Evolutionary conservation across 169 alveolate genomes (phyloP).

Genomic region (Plasmodium cynomolgi): DNA sequence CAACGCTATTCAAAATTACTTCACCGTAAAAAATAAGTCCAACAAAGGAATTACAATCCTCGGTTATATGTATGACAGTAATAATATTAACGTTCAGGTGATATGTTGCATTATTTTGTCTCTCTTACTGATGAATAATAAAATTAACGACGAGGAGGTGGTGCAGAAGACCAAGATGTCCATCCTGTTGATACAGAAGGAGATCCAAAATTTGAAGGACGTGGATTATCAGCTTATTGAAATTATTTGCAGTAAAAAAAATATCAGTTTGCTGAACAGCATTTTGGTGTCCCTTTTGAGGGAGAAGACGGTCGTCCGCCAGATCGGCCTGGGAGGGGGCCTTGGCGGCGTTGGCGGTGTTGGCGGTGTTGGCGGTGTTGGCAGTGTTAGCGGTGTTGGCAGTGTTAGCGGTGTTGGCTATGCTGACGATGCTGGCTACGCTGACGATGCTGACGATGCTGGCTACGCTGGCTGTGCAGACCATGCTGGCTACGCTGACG

Average conservation of each 20-base stretch:
- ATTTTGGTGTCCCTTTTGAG: slow-evolving; percentile 7
- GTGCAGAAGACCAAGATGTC: slow-evolving; percentile 55
- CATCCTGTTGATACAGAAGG: slow-evolving; percentile 44
- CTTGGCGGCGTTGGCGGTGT: neutral
- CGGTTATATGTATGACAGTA: slow-evolving; percentile 58
- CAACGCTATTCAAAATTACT: slow-evolving; percentile 41
- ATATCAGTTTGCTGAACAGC: slow-evolving; percentile 3
- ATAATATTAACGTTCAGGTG: slow-evolving; percentile 58
- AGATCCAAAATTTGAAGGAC: slow-evolving; percentile 28
- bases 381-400: too few relatives aligned
- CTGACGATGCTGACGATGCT: too few relatives aligned
- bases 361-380: too few relatives aligned
- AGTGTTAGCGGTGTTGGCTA: too few relatives aligned
- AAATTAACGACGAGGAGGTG: slow-evolving; percentile 46
- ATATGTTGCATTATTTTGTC: slow-evolving; percentile 63
- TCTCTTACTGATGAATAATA: slow-evolving; percentile 20
- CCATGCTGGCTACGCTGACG: too few relatives aligned
- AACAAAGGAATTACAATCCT: slow-evolving; percentile 38
- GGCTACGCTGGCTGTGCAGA: too few relatives aligned
- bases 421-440: too few relatives aligned
- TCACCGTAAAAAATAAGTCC: slow-evolving; percentile 15
- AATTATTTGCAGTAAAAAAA: slow-evolving; percentile 66
- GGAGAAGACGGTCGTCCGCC: neutral
- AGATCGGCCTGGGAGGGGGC: neutral
- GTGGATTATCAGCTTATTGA: slow-evolving; percentile 66